Percentiles rank a stretch among this genome's conserved stretches.
Evolutionary conservation across 2,329 filamentous ascomycete genomes (phyloP).

Genomic region (Botrytis aclada): DNA sequence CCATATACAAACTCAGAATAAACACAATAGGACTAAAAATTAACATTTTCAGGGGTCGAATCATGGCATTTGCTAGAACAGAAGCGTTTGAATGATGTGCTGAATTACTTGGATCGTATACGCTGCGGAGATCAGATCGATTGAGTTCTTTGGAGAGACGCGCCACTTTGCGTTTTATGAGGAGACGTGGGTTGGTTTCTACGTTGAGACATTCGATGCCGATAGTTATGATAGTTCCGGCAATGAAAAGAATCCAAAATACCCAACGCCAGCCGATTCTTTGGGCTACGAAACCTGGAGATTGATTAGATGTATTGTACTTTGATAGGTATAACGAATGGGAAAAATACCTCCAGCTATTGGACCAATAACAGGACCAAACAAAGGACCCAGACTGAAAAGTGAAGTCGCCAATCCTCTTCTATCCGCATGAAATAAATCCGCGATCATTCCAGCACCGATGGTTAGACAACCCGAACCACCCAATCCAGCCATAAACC

Average conservation of each 20-base stretch:
- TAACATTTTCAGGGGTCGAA: slow-evolving; percentile 49
- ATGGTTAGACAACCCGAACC: slow-evolving; percentile 43
- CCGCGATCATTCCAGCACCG: slow-evolving; percentile 30
- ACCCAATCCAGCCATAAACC: slow-evolving; percentile 58
- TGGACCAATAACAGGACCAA: slow-evolving; percentile 38
- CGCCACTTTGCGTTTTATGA: slow-evolving; percentile 49
- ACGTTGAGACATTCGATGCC: slow-evolving; percentile 41
- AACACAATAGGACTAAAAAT: slow-evolving; percentile 41
- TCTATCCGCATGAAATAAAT: slow-evolving; percentile 25
- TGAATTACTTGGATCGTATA: slow-evolving; percentile 41
- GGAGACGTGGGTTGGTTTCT: slow-evolving; percentile 50
- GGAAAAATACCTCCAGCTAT: slow-evolving; percentile 33
- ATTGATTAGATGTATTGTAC: not conserved
- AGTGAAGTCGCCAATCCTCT: slow-evolving; percentile 28
- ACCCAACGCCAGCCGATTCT: slow-evolving; percentile 40
- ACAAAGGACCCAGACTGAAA: slow-evolving; percentile 29
- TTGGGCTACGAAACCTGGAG: slow-evolving; percentile 37
- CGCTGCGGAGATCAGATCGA: slow-evolving; percentile 44
- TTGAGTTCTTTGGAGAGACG: slow-evolving; percentile 45
- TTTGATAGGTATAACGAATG: not conserved
- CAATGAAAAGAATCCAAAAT: slow-evolving; percentile 22
- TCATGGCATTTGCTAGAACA: slow-evolving; percentile 43
- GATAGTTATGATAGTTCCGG: slow-evolving; percentile 38
- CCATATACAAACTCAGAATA: slow-evolving; percentile 49
- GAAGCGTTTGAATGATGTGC: slow-evolving; percentile 30